A percentile compares a stretch with the other conserved stretches of the same genome.
Evolutionary conservation across 2,329 filamentous ascomycete genomes (phyloP).

Genomic region (Tricladium varicosporioides): DNA sequence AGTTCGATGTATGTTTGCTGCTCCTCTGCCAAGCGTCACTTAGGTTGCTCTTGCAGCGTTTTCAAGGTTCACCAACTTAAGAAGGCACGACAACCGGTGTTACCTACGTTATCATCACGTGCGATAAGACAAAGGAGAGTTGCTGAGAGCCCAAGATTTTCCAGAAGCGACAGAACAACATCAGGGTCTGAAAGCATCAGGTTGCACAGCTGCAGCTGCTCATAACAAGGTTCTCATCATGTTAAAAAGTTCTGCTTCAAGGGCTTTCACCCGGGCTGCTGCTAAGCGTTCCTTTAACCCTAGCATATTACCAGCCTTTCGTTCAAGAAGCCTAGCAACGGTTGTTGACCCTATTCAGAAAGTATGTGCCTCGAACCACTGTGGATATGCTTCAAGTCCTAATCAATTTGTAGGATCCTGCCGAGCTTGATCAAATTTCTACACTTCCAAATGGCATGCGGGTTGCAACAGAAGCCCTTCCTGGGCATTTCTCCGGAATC

Average conservation of each 20-base stretch:
- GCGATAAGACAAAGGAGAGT: neutral
- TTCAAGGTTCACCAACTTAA: too few relatives aligned
- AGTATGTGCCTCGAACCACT: conserved; percentile 16
- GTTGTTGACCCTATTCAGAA: conserved; percentile 34
- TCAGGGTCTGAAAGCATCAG: neutral
- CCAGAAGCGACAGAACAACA: neutral
- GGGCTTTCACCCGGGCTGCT: conserved; percentile 23
- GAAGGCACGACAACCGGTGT: too few relatives aligned
- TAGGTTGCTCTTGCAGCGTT: too few relatives aligned
- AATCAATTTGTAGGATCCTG: conserved; percentile 62
- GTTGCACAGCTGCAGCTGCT: neutral
- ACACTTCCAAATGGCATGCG: conserved; percentile 89
- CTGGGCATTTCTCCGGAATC: conserved; percentile 90
- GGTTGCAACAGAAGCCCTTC: conserved; percentile 90
- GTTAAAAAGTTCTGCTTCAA: conserved; percentile 30
- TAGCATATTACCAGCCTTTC: conserved; percentile 24
- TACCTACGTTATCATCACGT: too few relatives aligned
- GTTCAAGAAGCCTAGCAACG: conserved; percentile 32
- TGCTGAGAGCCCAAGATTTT: neutral
- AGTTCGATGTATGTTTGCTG: too few relatives aligned
- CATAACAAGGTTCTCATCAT: conserved; percentile 21
- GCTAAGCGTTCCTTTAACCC: conserved; percentile 16
- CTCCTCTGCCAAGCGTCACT: too few relatives aligned
- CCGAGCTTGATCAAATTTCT: conserved; percentile 83
- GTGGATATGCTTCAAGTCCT: conserved; percentile 7